Percentiles rank a stretch among this genome's conserved stretches.
phyloP scores from a whole-genome alignment of 192 early-diverging fungal species.

The Coemansia sp. region DNA sequence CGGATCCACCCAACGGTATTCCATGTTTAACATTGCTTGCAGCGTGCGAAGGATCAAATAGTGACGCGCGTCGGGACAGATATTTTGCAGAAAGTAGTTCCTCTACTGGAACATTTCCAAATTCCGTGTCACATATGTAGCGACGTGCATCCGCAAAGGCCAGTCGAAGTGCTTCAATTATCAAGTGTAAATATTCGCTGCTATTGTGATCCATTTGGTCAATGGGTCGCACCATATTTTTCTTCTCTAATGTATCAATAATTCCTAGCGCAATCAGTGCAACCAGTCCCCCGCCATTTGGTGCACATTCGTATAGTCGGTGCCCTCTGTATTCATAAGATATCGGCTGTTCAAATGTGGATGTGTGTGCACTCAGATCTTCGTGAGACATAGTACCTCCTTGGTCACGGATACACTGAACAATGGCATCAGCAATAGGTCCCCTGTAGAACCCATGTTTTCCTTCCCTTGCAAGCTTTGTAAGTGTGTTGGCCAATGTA shows the following conservation, averaged over 20 bases:
- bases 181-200: conserved; percentile 62
- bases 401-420: conserved; percentile 50
- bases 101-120: conserved; percentile 50
- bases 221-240: conserved; percentile 36
- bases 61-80: conserved; percentile 55
- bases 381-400: conserved; percentile 67
- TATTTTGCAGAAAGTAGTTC: conserved; percentile 60
- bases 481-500: conserved; percentile 52
- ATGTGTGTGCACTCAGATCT: conserved; percentile 61
- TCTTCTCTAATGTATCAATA: conserved; percentile 56
- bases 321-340: conserved; percentile 62
- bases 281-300: conserved; percentile 73
- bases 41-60: conserved; percentile 57
- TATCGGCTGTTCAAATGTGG: conserved; percentile 59
- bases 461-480: conserved; percentile 52
- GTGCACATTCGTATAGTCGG: conserved; percentile 69
- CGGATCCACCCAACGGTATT: conserved; percentile 60
- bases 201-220: conserved; percentile 56
- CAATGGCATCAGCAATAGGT: conserved; percentile 64
- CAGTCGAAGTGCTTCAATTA: conserved; percentile 69
- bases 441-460: conserved; percentile 70
- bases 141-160: conserved; percentile 74
- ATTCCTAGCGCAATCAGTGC: conserved; percentile 72
- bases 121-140: conserved; percentile 67
- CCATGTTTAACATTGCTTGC: conserved; percentile 58